Evolutionary conservation across 305 asterid genomes (phyloP), one percentile per base, ranked within the genome.

Genomic region (Solanum hybrid): DNA sequence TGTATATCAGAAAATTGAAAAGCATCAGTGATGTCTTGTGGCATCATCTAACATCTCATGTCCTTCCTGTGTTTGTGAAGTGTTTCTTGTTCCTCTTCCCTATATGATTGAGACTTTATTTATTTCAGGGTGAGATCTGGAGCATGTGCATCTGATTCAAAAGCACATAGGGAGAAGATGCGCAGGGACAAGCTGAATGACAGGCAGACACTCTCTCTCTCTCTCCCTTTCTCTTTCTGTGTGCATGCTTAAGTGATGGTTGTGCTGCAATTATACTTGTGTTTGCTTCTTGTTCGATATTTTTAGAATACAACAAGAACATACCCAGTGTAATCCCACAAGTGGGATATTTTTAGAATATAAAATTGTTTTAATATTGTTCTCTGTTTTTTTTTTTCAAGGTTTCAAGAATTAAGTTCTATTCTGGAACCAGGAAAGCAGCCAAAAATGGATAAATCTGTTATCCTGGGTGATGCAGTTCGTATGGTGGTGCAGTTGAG

Each of bases 161-260:
- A 94, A 91, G 95, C 97, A 37, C 81, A 90, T 29, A 94, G 90
- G 91, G 97, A 94, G 91, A 94, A 94, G 80, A 40, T 93, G 88
- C 97, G 96, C 11, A 91, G 97, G 91, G 94, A 93, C 86, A 94
- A 71, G 93, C 90, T 94, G 89, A 94, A 94, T 81, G 96, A 94
- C 88, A 93, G 93, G 97, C 90, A 93, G 37, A 76, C 89, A 24
- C 73, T 13, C 89, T 88, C 85, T 71, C 76, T 79, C 86, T 84
- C 87, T 82, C 10, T 27, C 79, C n/a, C 82, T 72, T 5, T 26
- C 36, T 36, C 5, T 81, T 36, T 84, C 11, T 86, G 26, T 35
- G 51, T 80, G 85, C 73, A 51, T 51, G 4, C 42, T 84, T 31
- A 7, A 29, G 11, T 46, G 87, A 51, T 84, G 87, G 75, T 51